These are phyloP conservation scores for Ceratocystis albifundus DNA, from an alignment of 2,329 filamentous ascomycete species.

Conservation along the genomic window DNA sequence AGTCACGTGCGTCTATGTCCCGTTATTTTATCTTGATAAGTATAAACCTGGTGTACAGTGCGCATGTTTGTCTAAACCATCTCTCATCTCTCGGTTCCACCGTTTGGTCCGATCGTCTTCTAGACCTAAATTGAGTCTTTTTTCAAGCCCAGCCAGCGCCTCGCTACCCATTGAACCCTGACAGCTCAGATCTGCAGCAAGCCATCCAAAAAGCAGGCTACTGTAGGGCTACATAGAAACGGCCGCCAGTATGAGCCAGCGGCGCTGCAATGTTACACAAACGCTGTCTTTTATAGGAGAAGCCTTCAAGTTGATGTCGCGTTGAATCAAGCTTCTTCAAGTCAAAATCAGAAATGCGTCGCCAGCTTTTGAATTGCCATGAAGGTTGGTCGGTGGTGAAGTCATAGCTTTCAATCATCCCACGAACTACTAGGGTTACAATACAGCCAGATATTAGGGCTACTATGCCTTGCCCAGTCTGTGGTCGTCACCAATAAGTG, in stretches of 20 bases:
- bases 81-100: not conserved
- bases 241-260: not conserved
- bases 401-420: too few species aligned
- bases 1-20: not conserved
- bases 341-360: too few species aligned
- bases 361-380: too few species aligned
- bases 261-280: not conserved
- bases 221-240: not conserved
- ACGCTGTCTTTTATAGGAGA: not conserved
- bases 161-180: not conserved
- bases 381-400: too few species aligned
- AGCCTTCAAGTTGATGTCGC: not conserved
- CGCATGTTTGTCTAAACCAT: not conserved
- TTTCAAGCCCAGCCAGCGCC: not conserved
- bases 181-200: not conserved
- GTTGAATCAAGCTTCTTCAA: not conserved
- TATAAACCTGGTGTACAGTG: not conserved
- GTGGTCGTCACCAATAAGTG: slow-evolving; percentile 3
- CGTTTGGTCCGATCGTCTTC: not conserved
- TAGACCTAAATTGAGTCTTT: not conserved
- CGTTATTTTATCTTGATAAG: not conserved
- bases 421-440: too few species aligned
- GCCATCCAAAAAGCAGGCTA: not conserved
- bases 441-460: too few species aligned
- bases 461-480: not conserved